Evolutionary conservation across 768 basidiomycete species (phyloP).

Genomic region (Cystobasidium tubakii): DNA sequence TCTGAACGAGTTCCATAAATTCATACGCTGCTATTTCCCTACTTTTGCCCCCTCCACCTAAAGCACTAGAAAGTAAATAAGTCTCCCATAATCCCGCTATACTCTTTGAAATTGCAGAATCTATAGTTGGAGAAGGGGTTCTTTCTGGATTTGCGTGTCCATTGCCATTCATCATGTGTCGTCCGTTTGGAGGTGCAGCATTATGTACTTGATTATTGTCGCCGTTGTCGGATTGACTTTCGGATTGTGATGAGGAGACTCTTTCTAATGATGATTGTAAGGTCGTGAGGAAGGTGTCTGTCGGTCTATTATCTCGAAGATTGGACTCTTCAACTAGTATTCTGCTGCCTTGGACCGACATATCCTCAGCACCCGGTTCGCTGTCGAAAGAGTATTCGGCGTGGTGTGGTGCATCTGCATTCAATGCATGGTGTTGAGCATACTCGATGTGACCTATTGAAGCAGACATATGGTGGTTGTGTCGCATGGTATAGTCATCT

Average conservation of each 20-base stretch:
- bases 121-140: neutral
- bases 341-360: neutral
- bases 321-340: neutral
- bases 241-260: neutral
- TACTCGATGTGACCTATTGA: neutral
- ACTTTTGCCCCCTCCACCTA: neutral
- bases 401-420: neutral
- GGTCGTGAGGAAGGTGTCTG: neutral
- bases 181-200: no score
- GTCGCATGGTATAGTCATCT: neutral
- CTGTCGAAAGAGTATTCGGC: neutral
- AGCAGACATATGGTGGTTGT: neutral
- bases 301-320: neutral
- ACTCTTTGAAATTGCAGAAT: neutral
- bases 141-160: neutral
- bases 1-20: neutral
- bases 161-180: no score
- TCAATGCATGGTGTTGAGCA: neutral
- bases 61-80: neutral
- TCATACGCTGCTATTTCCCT: neutral
- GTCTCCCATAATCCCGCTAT: neutral
- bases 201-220: no score
- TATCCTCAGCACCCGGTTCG: neutral
- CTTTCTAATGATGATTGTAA: slow-evolving; percentile 5
- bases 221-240: neutral